These are phyloP conservation scores for Russula sp. DNA, from an alignment of 768 basidiomycete genomes.

Conservation along the genomic window DNA sequence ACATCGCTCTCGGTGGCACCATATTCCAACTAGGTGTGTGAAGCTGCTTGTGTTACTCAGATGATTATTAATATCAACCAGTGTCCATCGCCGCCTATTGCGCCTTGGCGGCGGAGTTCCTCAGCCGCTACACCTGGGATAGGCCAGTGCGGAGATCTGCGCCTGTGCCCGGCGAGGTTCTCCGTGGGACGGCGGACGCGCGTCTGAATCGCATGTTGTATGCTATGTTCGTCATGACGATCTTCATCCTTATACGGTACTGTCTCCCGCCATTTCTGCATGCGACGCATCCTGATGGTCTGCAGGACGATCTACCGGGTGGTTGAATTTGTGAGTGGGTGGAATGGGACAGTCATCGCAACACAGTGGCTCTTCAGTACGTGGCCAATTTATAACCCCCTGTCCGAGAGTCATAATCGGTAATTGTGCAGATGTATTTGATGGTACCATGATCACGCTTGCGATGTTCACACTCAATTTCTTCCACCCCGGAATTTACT, in stretches of 20 bases:
- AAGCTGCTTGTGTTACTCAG: background rate
- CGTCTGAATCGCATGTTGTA: constrained; percentile 6
- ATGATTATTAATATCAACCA: background rate
- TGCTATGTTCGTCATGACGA: constrained; percentile 11
- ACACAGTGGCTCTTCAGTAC: constrained; percentile 17
- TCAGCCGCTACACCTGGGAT: constrained; percentile 4
- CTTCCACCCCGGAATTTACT: constrained; percentile 14
- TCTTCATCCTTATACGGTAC: constrained; percentile 17
- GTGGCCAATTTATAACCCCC: background rate
- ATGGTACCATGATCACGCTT: constrained; percentile 14
- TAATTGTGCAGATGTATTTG: constrained; percentile 11
- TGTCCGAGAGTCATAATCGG: background rate
- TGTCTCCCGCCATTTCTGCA: background rate
- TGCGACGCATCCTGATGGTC: background rate
- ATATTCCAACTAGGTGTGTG: constrained; percentile 17
- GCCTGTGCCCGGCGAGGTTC: background rate
- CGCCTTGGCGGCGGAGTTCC: constrained; percentile 12
- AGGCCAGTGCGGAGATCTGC: constrained; percentile 1
- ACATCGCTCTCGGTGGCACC: constrained; percentile 17
- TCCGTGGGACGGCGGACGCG: background rate
- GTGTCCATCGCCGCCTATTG: constrained; percentile 14
- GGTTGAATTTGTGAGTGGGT: constrained; percentile 13
- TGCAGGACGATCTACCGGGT: constrained; percentile 16
- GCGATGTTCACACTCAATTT: constrained; percentile 16
- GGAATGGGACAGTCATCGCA: constrained; percentile 7